phyloP scores from a whole-genome alignment of 306 rosid genomes.

The Cajanus cajan region DNA sequence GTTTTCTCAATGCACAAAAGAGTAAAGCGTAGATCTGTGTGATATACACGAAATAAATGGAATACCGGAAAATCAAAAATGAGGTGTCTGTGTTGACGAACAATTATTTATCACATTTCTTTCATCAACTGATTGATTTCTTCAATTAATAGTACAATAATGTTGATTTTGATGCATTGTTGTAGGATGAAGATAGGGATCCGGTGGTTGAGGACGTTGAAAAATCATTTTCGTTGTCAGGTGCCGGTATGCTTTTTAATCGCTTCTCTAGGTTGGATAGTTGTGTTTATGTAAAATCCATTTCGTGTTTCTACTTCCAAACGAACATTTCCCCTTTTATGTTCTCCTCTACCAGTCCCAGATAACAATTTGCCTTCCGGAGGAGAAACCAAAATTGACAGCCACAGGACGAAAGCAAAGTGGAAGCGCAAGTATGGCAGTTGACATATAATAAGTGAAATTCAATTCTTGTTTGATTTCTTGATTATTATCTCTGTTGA shows the following conservation, averaged over 20 bases:
- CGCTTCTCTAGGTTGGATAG: background rate
- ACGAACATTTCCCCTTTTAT: background rate
- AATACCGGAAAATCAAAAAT: conserved; percentile 80
- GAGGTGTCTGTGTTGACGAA: conserved; percentile 43
- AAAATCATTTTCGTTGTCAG: conserved; percentile 27
- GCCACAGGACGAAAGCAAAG: conserved; percentile 27
- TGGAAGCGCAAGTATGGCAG: conserved; percentile 45
- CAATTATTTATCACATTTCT: background rate
- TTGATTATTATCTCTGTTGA: background rate
- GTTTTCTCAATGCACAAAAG: background rate
- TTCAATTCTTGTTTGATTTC: background rate
- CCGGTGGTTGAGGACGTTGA: conserved; percentile 7
- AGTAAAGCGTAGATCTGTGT: conserved; percentile 20
- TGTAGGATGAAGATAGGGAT: conserved; percentile 31
- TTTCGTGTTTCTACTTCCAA: background rate
- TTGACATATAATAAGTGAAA: background rate
- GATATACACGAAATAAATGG: conserved; percentile 43
- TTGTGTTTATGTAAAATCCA: background rate
- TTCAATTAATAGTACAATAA: background rate
- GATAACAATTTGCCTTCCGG: conserved; percentile 8
- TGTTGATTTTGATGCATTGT: conserved; percentile 3
- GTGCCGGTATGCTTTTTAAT: background rate
- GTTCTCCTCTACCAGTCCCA: conserved; percentile 25
- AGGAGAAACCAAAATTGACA: conserved; percentile 34
- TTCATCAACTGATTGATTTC: background rate